Evolutionary conservation across 129 eudicot species (phyloP).

Genomic region (Logfia minima): DNA sequence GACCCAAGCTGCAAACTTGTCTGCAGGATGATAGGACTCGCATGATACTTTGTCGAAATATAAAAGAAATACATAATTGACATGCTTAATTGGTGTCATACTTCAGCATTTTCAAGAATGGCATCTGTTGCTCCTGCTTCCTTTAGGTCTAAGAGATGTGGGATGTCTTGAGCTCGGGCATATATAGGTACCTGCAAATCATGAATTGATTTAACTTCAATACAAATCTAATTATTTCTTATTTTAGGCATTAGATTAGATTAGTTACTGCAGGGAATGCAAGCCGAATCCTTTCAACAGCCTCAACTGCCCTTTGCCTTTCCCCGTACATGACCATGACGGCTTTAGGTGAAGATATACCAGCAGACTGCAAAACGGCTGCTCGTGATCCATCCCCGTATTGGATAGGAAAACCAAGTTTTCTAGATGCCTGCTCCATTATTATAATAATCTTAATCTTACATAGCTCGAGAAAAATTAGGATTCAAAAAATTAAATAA

Average conservation of each 20-base stretch:
- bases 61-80: neutral
- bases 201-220: neutral
- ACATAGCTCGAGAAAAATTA: neutral
- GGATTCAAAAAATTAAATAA: neutral
- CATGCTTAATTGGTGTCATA: conserved; percentile 19
- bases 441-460: neutral
- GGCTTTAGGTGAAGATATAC: conserved; percentile 93
- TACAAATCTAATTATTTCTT: neutral
- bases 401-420: conserved; percentile 85
- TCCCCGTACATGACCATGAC: conserved; percentile 89
- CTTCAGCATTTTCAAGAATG: conserved; percentile 95
- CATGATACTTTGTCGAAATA: neutral
- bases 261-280: conserved; percentile 75
- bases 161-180: conserved; percentile 84
- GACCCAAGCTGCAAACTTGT: conserved; percentile 98
- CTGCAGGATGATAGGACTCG: conserved; percentile 37
- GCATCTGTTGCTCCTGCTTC: conserved; percentile 97
- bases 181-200: conserved; percentile 72
- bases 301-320: conserved; percentile 60
- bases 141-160: conserved; percentile 83
- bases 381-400: conserved; percentile 98
- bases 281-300: conserved; percentile 91
- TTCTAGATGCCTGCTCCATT: conserved; percentile 59
- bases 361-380: conserved; percentile 90
- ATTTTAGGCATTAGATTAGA: neutral